phyloP scores from a whole-genome alignment of 345 rosid genomes.

The Citrus medica region DNA sequence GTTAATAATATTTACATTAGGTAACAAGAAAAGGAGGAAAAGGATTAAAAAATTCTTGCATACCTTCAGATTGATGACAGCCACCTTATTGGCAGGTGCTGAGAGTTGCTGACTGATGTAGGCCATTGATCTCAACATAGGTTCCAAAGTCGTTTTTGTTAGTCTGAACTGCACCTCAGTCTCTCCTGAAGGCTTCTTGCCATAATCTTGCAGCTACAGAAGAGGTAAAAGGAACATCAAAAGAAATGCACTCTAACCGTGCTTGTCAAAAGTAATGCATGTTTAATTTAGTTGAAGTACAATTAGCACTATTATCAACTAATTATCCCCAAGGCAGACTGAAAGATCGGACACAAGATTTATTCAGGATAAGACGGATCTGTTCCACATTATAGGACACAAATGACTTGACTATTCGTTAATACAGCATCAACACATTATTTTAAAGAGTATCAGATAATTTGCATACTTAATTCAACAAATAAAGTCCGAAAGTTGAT shows the following conservation, averaged over 20 bases:
- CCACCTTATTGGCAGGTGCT: conserved; percentile 54
- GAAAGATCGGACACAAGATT: background rate
- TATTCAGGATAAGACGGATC: background rate
- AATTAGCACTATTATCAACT: background rate
- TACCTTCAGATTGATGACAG: conserved; percentile 70
- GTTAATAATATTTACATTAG: background rate
- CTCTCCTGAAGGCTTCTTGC: conserved; percentile 55
- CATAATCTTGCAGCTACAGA: conserved; percentile 51
- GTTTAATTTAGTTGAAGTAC: conserved; percentile 2
- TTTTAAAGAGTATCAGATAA: background rate
- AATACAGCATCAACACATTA: background rate
- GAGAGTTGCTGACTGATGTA: conserved; percentile 64
- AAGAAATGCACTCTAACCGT: conserved; percentile 1
- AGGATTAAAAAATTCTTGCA: background rate
- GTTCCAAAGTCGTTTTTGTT: conserved; percentile 56
- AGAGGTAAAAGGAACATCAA: background rate
- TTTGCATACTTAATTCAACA: conserved; percentile 1
- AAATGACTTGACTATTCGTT: background rate
- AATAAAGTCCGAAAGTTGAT: conserved; percentile 2
- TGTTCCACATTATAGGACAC: background rate
- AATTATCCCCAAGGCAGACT: background rate
- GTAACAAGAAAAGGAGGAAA: background rate
- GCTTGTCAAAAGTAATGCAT: background rate
- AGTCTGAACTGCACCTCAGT: conserved; percentile 57
- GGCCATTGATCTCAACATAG: conserved; percentile 67